These are phyloP conservation scores for Fremontodendron californicum DNA, from an alignment of 345 rosid genomes.

Conservation along the genomic window DNA sequence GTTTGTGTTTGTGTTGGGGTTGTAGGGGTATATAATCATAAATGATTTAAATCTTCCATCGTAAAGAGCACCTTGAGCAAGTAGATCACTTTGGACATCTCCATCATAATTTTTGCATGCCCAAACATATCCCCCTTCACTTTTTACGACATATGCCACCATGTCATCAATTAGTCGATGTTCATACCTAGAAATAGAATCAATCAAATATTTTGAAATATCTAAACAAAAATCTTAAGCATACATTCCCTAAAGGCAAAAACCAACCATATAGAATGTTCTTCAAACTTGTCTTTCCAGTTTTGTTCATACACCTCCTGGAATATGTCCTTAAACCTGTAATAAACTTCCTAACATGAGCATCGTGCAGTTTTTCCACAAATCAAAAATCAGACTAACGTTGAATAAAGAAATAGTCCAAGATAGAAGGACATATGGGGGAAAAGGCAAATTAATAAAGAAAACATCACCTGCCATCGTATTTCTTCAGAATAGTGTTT, in stretches of 20 bases:
- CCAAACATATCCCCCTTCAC: constrained; percentile 99
- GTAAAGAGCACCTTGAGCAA: constrained; percentile 74
- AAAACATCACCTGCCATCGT: constrained; percentile 85
- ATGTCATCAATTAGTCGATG: constrained; percentile 97
- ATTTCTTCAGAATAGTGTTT: constrained; percentile 94
- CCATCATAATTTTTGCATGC: constrained; percentile 99
- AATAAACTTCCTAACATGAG: constrained; percentile 17
- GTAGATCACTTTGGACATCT: constrained; percentile 97
- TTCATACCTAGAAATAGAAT: constrained; percentile 64
- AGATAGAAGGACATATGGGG: background rate
- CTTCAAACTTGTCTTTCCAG: constrained; percentile 92
- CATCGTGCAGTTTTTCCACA: constrained; percentile 9
- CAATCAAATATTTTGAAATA: constrained; percentile 6
- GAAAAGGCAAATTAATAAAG: constrained; percentile 8
- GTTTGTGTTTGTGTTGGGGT: background rate
- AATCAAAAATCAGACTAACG: background rate
- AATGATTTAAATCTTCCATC: background rate
- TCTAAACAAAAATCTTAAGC: background rate
- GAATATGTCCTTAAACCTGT: constrained; percentile 96
- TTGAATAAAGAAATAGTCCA: background rate
- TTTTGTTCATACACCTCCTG: constrained; percentile 86
- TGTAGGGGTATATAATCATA: background rate
- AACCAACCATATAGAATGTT: constrained; percentile 80
- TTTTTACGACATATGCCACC: constrained; percentile 95
- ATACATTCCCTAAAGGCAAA: constrained; percentile 3